Evolutionary conservation across 805 yeast genomes (phyloP), one percentile per base, ranked within the genome.

Genomic region (Starmerella ratchasimensis): DNA sequence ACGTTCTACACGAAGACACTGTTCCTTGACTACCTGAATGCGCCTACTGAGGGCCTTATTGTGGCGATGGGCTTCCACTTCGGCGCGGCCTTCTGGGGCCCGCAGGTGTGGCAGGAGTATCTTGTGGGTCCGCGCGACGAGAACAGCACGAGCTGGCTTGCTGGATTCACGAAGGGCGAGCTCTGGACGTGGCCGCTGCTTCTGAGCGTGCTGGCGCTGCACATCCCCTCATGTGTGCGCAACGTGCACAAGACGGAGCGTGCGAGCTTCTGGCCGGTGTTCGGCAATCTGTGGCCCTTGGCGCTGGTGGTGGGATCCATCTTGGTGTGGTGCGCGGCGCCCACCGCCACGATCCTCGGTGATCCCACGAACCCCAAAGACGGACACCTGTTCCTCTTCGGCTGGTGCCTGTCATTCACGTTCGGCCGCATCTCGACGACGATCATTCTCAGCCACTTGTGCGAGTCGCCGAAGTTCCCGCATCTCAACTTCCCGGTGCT

Each of bases 11-110:
- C 96, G 0, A 93, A 83, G 54, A 78, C 76, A 22, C 62, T 88
- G 41, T 88, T 71, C 56, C 65, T 88, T 37, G 79, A 90, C 30
- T 78, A 73, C 48, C 69, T 83, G 51, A 80, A 93, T 28, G 98
- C 97, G 0, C 98, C 98, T 1, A 95, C 90, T 5, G 97, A 90
- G 60, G 98, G 97, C 4, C 79, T 88, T 23, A 53, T 84, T 43
- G 66, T 79, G 57, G 69, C 84, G 33, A 61, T 71, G 21, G 52
- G 48, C 0, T 62, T 76, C 22, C 84, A 74, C 59, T 41, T 72
- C 5, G 36, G 69, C 14, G 76, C 94, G 0, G 94, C 83, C 2
- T 38, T 75, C 29, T 59, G 62, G 39, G 95, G 96, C 3, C 47
- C 51, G n/a, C 33, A 35, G 33, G 10, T 45, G 33, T 32, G 35